These are phyloP conservation scores for Combretum micranthum DNA, from an alignment of 345 rosid species.

Conservation along the genomic window DNA sequence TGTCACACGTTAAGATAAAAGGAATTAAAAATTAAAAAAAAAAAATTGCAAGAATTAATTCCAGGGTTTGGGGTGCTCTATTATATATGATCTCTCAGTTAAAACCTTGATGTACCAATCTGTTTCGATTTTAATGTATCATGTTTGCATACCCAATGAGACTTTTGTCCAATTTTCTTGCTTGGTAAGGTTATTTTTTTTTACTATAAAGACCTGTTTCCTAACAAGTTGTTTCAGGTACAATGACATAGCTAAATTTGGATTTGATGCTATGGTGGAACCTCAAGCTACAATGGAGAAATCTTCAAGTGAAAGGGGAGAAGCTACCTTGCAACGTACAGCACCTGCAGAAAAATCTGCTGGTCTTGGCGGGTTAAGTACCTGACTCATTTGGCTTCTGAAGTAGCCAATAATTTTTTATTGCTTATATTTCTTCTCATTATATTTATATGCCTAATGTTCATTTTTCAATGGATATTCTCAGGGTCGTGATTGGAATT, in stretches of 20 bases:
- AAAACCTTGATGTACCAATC: no score
- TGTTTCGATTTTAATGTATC: no score
- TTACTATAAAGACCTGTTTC: no score
- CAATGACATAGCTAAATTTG: conserved; percentile 77
- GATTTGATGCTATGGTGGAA: conserved; percentile 60
- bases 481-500: conserved; percentile 74
- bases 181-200: no score
- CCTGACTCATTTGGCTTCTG: neutral
- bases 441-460: conserved; percentile 1
- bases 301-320: conserved; percentile 33
- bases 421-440: neutral
- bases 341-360: conserved; percentile 36
- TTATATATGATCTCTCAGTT: no score
- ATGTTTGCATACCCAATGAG: no score
- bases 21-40: no score
- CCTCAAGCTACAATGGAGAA: conserved; percentile 20
- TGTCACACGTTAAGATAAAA: no score
- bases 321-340: conserved; percentile 15
- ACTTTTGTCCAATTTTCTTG: no score
- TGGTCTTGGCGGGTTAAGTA: conserved; percentile 76
- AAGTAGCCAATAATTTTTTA: neutral
- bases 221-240: conserved; percentile 39
- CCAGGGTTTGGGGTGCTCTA: no score
- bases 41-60: no score
- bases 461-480: conserved; percentile 6